Evolutionary conservation across 2,329 filamentous ascomycete genomes (phyloP), one percentile per base, ranked within the genome.

Genomic region (Scytalidium sp.): DNA sequence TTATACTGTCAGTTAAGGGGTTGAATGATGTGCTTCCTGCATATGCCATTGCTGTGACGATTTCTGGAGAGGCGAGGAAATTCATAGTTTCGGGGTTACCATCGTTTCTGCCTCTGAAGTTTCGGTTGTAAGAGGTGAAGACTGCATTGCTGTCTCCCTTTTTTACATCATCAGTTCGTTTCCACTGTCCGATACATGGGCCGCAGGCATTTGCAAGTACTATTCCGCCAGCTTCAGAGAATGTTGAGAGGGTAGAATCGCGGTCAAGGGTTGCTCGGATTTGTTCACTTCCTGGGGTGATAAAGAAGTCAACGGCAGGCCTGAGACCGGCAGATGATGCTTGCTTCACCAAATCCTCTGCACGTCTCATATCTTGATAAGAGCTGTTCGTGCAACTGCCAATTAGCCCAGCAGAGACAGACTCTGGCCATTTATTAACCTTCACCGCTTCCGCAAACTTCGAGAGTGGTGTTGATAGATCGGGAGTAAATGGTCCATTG

Each of bases 331-430:
- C 94, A 51, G 85, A 84, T 46, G 85, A 80, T 9, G 94, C 94
- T 69, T 97, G 92, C 70, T 93, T 92, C 51, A 97, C 90, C 50
- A 99, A 82, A 64, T 91, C 84, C 72, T 97, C 93, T 13, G 92
- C 90, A 54, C 93, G 87, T 29, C 92, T 95, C 94, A 99, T 99
- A 67, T 99, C 94, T 72, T 97, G 88, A 69, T 97, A 99, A 2
- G 94, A 97, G 69, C 90, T 96, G 79, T 99, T 99, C 45, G 94
- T 99, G 78, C 94, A 99, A 74, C 91, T 96, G 53, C 94, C 94
- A 65, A 99, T 99, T 48, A 99, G 80, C 46, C 92, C 92, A 21
- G 94, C 93, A 11, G 91, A 94, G 54, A 99, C 87, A 55, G 86
- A 90, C 65, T 89, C 82, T 2, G 94, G 94, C 94, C 94, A 99